Percentiles rank a stretch among this genome's conserved stretches.
phyloP scores from a whole-genome alignment of 1,284 basidiomycete species.

The Ustilago bromivora region DNA sequence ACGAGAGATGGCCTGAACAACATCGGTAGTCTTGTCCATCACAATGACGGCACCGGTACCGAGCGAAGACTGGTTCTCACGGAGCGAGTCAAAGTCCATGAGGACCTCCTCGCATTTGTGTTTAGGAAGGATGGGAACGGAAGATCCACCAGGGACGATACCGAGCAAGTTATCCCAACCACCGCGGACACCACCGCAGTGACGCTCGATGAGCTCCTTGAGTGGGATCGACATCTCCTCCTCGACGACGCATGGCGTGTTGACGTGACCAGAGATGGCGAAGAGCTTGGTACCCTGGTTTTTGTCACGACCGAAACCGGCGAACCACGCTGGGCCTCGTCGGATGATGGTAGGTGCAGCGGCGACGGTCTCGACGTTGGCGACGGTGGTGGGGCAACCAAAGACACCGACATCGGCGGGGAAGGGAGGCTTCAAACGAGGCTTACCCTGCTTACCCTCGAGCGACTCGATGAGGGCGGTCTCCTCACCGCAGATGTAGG shows the following conservation, averaged over 20 bases:
- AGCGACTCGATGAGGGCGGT: constrained; percentile 96
- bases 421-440: constrained; percentile 98
- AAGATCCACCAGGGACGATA: constrained; percentile 93
- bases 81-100: constrained; percentile 98
- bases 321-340: constrained; percentile 92
- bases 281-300: constrained; percentile 97
- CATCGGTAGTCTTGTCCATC: constrained; percentile 97
- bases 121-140: constrained; percentile 92
- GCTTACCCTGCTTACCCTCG: constrained; percentile 98
- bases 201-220: constrained; percentile 92
- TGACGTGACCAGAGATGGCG: constrained; percentile 95
- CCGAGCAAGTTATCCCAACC: constrained; percentile 97
- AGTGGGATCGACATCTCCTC: constrained; percentile 99
- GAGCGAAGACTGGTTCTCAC: constrained; percentile 92
- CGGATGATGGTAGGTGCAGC: constrained; percentile 97
- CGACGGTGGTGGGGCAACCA: constrained; percentile 95
- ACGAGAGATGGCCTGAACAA: constrained; percentile 84
- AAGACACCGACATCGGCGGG: constrained; percentile 97
- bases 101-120: constrained; percentile 68
- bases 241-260: constrained; percentile 97
- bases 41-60: constrained; percentile 98
- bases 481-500: constrained; percentile 99
- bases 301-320: constrained; percentile 87
- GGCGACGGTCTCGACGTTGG: constrained; percentile 97
- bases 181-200: constrained; percentile 92